Conservation (phyloP, 768 basidiomycete species). For the Suillus americanus region DNA sequence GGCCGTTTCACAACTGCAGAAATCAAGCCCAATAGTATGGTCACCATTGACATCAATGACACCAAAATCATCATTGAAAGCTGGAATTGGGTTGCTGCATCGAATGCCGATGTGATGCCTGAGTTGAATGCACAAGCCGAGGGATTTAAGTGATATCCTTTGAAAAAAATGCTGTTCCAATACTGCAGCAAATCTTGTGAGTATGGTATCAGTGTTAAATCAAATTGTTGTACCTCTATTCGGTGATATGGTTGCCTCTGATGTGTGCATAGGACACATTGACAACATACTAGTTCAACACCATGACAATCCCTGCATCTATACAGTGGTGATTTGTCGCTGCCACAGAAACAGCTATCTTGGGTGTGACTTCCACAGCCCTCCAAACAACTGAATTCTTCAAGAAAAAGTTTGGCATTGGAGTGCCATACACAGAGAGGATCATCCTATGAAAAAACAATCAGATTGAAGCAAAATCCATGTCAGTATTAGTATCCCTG, state of each 20-base stretch:
- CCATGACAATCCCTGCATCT: slow-evolving; percentile 18
- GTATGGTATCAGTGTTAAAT: not conserved
- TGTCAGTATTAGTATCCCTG: not conserved
- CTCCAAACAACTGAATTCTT: slow-evolving; percentile 17
- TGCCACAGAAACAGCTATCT: not conserved
- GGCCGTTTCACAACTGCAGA: slow-evolving; percentile 29
- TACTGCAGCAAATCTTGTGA: not conserved
- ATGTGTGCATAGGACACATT: slow-evolving; percentile 14
- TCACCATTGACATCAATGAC: slow-evolving; percentile 21
- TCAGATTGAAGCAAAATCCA: not conserved
- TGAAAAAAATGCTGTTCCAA: slow-evolving; percentile 21
- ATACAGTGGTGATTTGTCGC: not conserved
- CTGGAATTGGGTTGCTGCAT: slow-evolving; percentile 17
- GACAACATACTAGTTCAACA: slow-evolving; percentile 1
- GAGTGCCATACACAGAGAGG: not conserved
- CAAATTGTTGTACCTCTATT: slow-evolving; percentile 14
- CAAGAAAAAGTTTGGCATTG: slow-evolving; percentile 9
- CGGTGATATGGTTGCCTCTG: slow-evolving; percentile 12
- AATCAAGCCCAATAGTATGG: slow-evolving; percentile 28
- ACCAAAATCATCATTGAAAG: slow-evolving; percentile 21
- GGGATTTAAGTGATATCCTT: not conserved
- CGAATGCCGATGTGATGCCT: not conserved
- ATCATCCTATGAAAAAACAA: not conserved
- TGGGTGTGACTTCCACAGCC: slow-evolving; percentile 3
- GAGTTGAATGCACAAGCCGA: not conserved